Base-by-base conservation (phyloP, 2,329 filamentous ascomycete species). In the Penicillium sp. region DNA sequence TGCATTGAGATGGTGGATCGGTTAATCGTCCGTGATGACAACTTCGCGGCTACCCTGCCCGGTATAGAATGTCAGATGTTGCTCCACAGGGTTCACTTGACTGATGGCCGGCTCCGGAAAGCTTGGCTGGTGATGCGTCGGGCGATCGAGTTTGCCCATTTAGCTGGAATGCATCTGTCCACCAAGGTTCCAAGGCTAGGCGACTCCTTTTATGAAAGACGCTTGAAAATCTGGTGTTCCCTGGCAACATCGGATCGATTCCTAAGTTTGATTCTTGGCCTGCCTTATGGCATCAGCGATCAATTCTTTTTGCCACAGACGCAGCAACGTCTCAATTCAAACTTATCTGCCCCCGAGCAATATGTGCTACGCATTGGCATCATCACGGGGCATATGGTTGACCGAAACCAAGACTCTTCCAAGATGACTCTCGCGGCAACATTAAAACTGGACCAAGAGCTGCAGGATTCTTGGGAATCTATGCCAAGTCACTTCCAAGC, bases 41-140 rank as follows among this genome's bases (percentile, higher is more conserved):
- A 82, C 48, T 78, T 79, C 56, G 76, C 77, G 15, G 78, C 78
- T 10, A 82, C 77, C 1, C 62, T 84, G 0, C 79, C 84, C 50
- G 80, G 80, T 3, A 75, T 86, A 56, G 82, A 86, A 65, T 81
- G 79, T 50, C 74, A 82, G 42, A 71, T 80, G 49, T 67, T 86
- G 13, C 74, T 80, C 41, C 74, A 77, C 13, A 85, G 84, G 64
- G 78, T 81, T 60, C 81, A 82, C 60, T 72, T 83, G 51, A 81
- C 84, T 56, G 79, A 83, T 59, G 84, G 84, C 2, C 79, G 81
- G 42, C 82, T 84, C 12, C 78, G 81, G 37, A 77, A 80, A 60
- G 79, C 81, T 1, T 86, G 84, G 84, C 71, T 83, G 6, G 69
- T 77, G 9, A 76, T 76, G 41, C 78, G 83, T 13, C 77, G 79